These are phyloP conservation scores for Phyllosticta citrichinensis DNA, from an alignment of 2,329 filamentous ascomycete species.

Conservation along the genomic window DNA sequence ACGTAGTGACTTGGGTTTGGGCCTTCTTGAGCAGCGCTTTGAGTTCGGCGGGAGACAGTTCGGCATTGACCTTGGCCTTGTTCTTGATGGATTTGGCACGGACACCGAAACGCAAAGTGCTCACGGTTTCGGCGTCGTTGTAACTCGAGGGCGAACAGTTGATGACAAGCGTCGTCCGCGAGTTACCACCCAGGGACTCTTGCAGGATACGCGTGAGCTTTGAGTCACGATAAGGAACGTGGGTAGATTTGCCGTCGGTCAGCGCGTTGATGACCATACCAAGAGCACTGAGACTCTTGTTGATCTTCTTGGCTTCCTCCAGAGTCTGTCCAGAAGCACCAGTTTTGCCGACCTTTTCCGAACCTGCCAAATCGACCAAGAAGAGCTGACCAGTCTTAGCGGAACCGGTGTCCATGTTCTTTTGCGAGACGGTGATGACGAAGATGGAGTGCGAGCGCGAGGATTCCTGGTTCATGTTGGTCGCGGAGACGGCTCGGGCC, in stretches of 20 bases:
- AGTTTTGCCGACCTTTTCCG: conserved; percentile 97
- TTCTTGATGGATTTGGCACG: conserved; percentile 98
- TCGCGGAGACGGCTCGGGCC: conserved; percentile 83
- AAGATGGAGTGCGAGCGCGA: conserved; percentile 98
- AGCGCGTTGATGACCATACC: conserved; percentile 99
- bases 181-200: conserved; percentile 96
- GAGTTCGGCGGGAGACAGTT: conserved; percentile 90
- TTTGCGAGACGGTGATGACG: conserved; percentile 92
- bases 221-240: conserved; percentile 94
- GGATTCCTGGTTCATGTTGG: conserved; percentile 98
- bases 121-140: conserved; percentile 89
- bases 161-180: conserved; percentile 94
- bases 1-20: conserved; percentile 78
- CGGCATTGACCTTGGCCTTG: conserved; percentile 98
- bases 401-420: conserved; percentile 92
- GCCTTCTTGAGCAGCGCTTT: conserved; percentile 89
- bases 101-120: conserved; percentile 89
- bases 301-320: conserved; percentile 99
- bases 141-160: conserved; percentile 99
- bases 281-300: conserved; percentile 95
- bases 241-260: conserved; percentile 92
- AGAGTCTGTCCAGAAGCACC: conserved; percentile 94
- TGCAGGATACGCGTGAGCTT: conserved; percentile 95
- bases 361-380: conserved; percentile 94
- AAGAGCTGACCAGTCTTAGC: conserved; percentile 95